Evolutionary conservation across 352 stramenopile species (phyloP), one percentile per base, ranked within the genome.

Genomic region (Globisporangium cystogenes): DNA sequence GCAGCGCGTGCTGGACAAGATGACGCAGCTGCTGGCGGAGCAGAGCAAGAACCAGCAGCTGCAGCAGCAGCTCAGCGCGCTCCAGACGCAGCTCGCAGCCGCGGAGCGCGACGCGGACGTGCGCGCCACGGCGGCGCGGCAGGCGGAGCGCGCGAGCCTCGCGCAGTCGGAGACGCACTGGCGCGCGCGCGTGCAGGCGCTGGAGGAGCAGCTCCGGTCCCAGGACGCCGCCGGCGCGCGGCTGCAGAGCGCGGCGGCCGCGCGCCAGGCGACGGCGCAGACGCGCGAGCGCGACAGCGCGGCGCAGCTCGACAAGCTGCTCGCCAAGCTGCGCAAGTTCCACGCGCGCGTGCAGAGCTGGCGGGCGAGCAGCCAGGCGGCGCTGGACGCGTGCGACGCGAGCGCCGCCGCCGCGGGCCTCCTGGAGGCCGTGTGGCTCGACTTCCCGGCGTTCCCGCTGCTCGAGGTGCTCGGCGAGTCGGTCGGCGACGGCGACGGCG

Each of bases 1-100:
- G 59, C 78, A 79, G 55, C 74, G 71, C 20, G 74, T 86, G 39
- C 52, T 88, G 40, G 62, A 85, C 27, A 87, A 86, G 53, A 86
- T 84, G 72, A 79, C 74, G 2, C 71, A 82, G 29, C 48, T 90
- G 18, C 60, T 88, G 6, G 67, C 86, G 16, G 78, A 88, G 29
- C 76, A 92, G 49, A 62, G 62, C 37, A 88, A 85, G 50, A 81
- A 62, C 26, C 76, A 87, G 53, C 68, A 78, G 10, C 55, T 88
- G 12, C 67, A 76, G 48, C 68, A 65, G 11, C 64, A 70, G 49
- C 24, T 87, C 8, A 62, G 76, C 29, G 48, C 42, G 11, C 50
- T 76, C 29, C 60, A 88, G 52, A 43, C 62, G 3, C 70, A 74
- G 43, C 51, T 84, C 15, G 29, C 58, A 31, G 31, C 53, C 2